Evolutionary conservation across 2,329 filamentous ascomycete genomes (phyloP), one percentile per base, ranked within the genome.

Genomic region (Microthyrium microscopicum): DNA sequence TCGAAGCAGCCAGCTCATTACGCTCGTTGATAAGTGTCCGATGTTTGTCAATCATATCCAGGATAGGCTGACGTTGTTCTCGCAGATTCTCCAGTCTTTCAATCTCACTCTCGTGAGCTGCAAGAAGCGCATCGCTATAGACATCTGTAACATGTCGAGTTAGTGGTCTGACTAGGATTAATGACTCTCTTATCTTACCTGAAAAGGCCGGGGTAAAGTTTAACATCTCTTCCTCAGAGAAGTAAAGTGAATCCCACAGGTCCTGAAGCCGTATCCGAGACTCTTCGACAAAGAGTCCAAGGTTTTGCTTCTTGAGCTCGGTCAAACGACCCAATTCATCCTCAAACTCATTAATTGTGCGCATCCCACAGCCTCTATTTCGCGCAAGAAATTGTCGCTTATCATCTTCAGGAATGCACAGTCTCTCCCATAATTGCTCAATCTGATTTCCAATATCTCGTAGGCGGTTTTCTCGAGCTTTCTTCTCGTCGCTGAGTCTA

Each of bases 141-240:
- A 94, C 87, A 50, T 95, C 89, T 8, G 45, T 43, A 16, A 5
- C 3, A 33, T 36, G 22, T 25, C 13, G 24, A 28, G 24, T 33
- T 12, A 33, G 35, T 22, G 33, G 3, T 9, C 12, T 19, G 21
- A 31, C 17, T 37, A 4, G 3, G n/a, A 26, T 12, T 15, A 11
- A 19, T 17, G 12, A 15, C 11, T 9, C 5, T 25, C 12, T 18
- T 28, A 15, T 12, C 48, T 33, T 39, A 54, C 52, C 52, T 29
- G 84, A 92, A 52, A 95, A 95, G 26, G 85, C 89, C 1, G 91
- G 89, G 0, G 85, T 89, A 46, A 98, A 98, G 44, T 94, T 85
- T 36, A 95, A 71, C 85, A 95, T 95, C 58, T 98, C 89, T 48
- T 98, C 89, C 51, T 98, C 89, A 0, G 82, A 93, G 50, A 91